Conservation (phyloP, 768 basidiomycete species). For the Phlegmacium glaucopus region DNA sequence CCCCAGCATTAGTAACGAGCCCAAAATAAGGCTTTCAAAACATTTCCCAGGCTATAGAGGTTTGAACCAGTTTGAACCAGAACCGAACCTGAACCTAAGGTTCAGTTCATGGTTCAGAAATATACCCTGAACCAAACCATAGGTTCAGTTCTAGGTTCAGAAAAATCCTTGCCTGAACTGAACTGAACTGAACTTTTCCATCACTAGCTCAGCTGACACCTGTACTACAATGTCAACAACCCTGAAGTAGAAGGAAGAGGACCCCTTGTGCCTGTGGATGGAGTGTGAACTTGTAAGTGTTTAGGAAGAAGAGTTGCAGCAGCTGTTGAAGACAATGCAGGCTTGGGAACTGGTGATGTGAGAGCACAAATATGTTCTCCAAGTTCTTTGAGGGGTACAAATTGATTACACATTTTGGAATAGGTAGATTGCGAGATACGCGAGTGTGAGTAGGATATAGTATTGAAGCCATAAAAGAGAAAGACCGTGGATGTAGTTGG, state of each 20-base stretch:
- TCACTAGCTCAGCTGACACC: too few species aligned
- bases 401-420: conserved; percentile 80
- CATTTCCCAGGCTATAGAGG: too few species aligned
- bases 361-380: conserved; percentile 74
- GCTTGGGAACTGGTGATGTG: conserved; percentile 43
- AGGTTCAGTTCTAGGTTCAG: too few species aligned
- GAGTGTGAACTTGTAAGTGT: conserved; percentile 45
- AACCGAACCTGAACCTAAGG: too few species aligned
- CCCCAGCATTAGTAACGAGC: too few species aligned
- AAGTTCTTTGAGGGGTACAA: conserved; percentile 69
- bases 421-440: conserved; percentile 76
- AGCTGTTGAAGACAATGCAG: conserved; percentile 36
- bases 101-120: too few species aligned
- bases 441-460: conserved; percentile 29
- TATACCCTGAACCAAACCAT: too few species aligned
- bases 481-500: not conserved
- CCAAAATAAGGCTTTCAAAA: too few species aligned
- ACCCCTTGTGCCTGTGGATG: conserved; percentile 10
- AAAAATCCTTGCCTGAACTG: too few species aligned
- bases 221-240: too few species aligned
- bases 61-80: too few species aligned
- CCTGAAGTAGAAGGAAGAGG: conserved; percentile 15
- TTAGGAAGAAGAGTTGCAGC: conserved; percentile 46
- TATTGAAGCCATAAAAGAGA: conserved; percentile 14
- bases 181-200: too few species aligned